Percentiles rank a stretch among this genome's conserved stretches.
Conservation (phyloP, 148 eudicot species). For the Heliosperma pusillum region DNA sequence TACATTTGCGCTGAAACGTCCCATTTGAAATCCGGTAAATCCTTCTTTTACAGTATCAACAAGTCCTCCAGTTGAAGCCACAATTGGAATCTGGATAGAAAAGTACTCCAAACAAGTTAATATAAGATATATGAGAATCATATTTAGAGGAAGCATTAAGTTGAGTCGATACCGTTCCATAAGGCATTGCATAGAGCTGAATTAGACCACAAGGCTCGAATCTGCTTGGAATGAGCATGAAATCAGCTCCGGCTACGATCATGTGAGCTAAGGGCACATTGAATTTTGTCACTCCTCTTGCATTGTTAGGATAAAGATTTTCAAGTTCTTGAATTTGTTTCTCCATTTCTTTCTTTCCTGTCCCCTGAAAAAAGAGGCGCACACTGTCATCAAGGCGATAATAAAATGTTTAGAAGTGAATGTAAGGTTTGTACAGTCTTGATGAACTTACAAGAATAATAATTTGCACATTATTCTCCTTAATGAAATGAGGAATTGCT, state of each 20-base stretch:
- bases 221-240: too few relatives aligned
- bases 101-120: neutral
- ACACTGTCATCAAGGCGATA: too few relatives aligned
- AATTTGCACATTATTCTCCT: conserved; percentile 54
- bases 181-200: conserved; percentile 75
- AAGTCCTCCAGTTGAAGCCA: conserved; percentile 47
- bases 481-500: conserved; percentile 59
- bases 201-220: conserved; percentile 18
- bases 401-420: neutral
- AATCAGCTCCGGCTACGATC: too few relatives aligned
- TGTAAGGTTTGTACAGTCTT: neutral
- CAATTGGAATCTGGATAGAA: conserved; percentile 32
- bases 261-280: conserved; percentile 32
- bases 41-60: conserved; percentile 43
- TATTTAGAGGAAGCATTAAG: neutral
- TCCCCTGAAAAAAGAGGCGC: conserved; percentile 42
- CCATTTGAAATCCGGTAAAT: conserved; percentile 41
- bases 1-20: conserved; percentile 38
- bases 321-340: conserved; percentile 62
- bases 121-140: neutral
- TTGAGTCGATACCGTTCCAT: conserved; percentile 62
- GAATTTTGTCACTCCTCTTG: conserved; percentile 74
- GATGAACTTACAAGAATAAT: conserved; percentile 56
- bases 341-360: conserved; percentile 79
- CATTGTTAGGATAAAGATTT: conserved; percentile 63